Conservation (phyloP, 2,329 filamentous ascomycete genomes). For the Alternaria conjuncta region DNA sequence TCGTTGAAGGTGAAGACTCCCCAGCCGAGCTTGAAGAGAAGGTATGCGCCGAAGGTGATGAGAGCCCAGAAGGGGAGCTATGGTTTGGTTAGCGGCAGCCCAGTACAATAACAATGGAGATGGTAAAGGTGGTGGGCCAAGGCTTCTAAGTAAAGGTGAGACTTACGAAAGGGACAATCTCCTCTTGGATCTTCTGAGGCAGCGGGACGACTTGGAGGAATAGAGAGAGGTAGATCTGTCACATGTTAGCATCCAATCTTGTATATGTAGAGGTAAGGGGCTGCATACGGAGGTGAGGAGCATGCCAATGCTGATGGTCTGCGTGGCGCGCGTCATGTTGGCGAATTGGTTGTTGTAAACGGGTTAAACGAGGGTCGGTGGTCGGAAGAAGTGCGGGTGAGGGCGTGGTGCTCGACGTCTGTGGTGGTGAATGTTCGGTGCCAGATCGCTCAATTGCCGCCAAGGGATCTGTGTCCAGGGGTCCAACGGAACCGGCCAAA, state of each 20-base stretch:
- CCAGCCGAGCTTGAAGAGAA: constrained; percentile 89
- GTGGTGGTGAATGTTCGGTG: constrained; percentile 25
- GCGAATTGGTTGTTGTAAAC: constrained; percentile 9
- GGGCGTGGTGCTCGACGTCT: constrained; percentile 17
- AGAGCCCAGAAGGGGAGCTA: constrained; percentile 93
- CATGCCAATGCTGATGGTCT: constrained; percentile 87
- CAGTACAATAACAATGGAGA: background rate
- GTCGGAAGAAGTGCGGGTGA: constrained; percentile 18
- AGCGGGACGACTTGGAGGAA: constrained; percentile 85
- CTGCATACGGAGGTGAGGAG: constrained; percentile 80
- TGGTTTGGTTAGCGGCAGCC: constrained; percentile 7
- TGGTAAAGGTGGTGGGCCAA: background rate
- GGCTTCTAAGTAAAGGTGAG: constrained; percentile 21
- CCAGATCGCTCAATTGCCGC: constrained; percentile 37
- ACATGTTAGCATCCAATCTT: constrained; percentile 27
- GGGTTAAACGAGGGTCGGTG: constrained; percentile 27
- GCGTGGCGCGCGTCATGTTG: constrained; percentile 91
- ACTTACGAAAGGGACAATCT: constrained; percentile 88
- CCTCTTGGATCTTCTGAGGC: constrained; percentile 75
- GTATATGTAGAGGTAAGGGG: constrained; percentile 5
- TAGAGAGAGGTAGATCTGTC: constrained; percentile 84
- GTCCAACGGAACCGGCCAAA: constrained; percentile 24
- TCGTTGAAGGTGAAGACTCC: constrained; percentile 97
- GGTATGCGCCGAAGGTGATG: constrained; percentile 88
- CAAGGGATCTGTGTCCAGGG: constrained; percentile 31